Evolutionary conservation across 1,139 yeast species (phyloP).

Genomic region (Lodderomyces jiufengensis): DNA sequence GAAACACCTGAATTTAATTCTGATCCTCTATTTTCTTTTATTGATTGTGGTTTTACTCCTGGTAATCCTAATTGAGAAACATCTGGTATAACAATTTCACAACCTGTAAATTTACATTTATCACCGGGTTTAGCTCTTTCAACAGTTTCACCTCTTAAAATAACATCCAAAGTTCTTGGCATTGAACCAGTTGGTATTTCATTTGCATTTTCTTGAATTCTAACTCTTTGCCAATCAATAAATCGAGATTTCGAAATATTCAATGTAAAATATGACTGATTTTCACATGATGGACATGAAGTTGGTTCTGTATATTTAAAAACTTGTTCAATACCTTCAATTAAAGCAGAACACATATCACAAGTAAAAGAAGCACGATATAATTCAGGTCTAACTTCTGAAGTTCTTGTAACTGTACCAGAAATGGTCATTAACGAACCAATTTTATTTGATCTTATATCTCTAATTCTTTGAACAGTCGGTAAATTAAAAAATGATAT

Average conservation of each 20-base stretch:
- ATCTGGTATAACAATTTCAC: conserved; percentile 94
- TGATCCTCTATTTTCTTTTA: conserved; percentile 61
- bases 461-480: conserved; percentile 79
- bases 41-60: conserved; percentile 85
- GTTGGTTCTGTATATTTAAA: conserved; percentile 96
- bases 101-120: conserved; percentile 90
- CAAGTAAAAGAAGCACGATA: conserved; percentile 86
- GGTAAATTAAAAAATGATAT: conserved; percentile 89
- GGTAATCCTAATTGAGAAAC: conserved; percentile 94
- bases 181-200: conserved; percentile 98
- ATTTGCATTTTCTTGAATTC: conserved; percentile 91
- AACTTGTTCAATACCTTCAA: conserved; percentile 88
- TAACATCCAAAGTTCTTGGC: conserved; percentile 96
- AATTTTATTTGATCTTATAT: conserved; percentile 81
- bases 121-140: conserved; percentile 99
- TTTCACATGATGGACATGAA: conserved; percentile 85
- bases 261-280: conserved; percentile 82
- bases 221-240: conserved; percentile 94
- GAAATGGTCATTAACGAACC: conserved; percentile 83
- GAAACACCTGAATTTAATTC: conserved; percentile 81
- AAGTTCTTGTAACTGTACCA: conserved; percentile 95
- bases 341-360: conserved; percentile 79
- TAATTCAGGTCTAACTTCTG: conserved; percentile 95
- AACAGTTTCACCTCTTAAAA: conserved; percentile 89
- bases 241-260: conserved; percentile 82